Base-by-base conservation (phyloP, 495 filamentous ascomycete genomes). In the Penicillium waksmanii region DNA sequence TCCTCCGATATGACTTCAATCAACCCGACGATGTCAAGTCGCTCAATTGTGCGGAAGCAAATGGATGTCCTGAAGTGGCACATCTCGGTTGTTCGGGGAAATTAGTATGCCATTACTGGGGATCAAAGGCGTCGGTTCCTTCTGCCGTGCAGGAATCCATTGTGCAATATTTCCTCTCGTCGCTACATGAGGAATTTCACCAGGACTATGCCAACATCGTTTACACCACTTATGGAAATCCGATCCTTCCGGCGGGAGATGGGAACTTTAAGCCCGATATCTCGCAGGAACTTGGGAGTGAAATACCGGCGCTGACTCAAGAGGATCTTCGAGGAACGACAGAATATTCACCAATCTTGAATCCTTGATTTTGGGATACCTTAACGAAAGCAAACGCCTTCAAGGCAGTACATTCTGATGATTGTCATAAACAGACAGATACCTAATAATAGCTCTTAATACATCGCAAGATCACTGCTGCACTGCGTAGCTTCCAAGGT, bases 11-110 rank as follows among this genome's bases (percentile, higher is more conserved):
- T 58, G 70, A 74, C 18, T 73, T 63, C 34, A 48, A 66, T 21
- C 35, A 49, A 10, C 53, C 65, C 25, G 61, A 74, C 5, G 74
- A 77, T 58, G 69, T 77, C 31, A 68, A 68, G 53, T 66, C 69
- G 13, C 61, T 79, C 5, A 55, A 71, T 19, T 79, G 75, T 51
- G 64, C 63, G 3, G 75, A 77, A 46, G 75, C 75, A n/a, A 79
- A 67, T 54, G 64, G 67, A 34, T 67, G 51, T 38, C 67, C 67
- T 7, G 53, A 56, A 19, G 44, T 51, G 12, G 57, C 60, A 4
- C 18, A 61, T n/a, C 46, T 38, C 3, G 58, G 57, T 5, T 68
- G 66, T 42, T 42, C 34, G 5, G 58, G 66, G 21, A 61, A 61
- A 33, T 58, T 66, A 10, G 57, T 66, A 17, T 55, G 60, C 2